These are phyloP conservation scores for Penicillium pulvis DNA, from an alignment of 495 filamentous ascomycete species.

Conservation along the genomic window DNA sequence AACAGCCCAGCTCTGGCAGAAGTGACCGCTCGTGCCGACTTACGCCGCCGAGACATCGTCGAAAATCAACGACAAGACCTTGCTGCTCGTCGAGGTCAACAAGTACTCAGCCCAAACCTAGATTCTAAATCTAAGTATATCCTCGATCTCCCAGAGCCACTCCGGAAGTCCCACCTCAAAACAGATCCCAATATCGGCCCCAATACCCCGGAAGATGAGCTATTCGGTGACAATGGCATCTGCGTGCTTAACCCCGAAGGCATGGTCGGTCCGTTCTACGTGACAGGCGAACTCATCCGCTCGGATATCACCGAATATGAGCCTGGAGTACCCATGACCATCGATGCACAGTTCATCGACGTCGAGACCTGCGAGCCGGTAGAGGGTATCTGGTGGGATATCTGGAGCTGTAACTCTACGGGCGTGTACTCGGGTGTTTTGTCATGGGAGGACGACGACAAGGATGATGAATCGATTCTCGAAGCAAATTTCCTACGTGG, in stretches of 20 bases:
- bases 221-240: slow-evolving; percentile 25
- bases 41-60: not conserved
- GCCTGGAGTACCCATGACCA: slow-evolving; percentile 50
- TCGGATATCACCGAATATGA: slow-evolving; percentile 49
- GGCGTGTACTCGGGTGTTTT: slow-evolving; percentile 49
- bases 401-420: slow-evolving; percentile 60
- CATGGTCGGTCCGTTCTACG: slow-evolving; percentile 34
- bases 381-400: slow-evolving; percentile 49
- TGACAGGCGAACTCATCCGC: slow-evolving; percentile 53
- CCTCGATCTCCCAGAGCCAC: not conserved
- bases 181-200: not conserved
- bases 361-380: slow-evolving; percentile 53
- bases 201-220: slow-evolving; percentile 19
- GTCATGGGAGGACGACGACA: slow-evolving; percentile 24
- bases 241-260: slow-evolving; percentile 32
- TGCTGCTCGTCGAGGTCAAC: not conserved
- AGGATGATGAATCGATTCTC: slow-evolving; percentile 36
- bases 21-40: not conserved
- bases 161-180: not conserved
- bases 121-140: not conserved
- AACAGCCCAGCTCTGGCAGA: not conserved
- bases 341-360: slow-evolving; percentile 59
- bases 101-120: not conserved
- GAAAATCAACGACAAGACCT: not conserved
- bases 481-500: slow-evolving; percentile 54